Evolutionary conservation across 768 basidiomycete species (phyloP), one percentile per base, ranked within the genome.

Genomic region (Xerocomellus dryophilus): DNA sequence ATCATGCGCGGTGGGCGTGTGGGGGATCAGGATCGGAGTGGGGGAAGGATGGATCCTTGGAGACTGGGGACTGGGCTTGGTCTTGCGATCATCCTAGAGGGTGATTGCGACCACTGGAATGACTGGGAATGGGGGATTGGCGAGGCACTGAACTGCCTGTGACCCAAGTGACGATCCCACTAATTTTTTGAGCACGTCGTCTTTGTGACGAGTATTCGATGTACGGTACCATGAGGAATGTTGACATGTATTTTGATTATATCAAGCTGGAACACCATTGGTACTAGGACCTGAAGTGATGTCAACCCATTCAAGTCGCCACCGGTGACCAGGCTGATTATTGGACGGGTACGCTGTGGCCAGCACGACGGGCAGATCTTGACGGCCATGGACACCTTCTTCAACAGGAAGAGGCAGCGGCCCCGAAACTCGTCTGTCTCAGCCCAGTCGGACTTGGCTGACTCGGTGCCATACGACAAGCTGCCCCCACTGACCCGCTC

Each of bases 381-480:
- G 44, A 50, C 42, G 51, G 27, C 34, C 48, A 90, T 90, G 88
- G 84, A 85, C 53, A 78, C 73, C 42, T 61, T 90, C 47, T 87
- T 90, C 68, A 82, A 81, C 46, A 78, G 85, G 64, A 86, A 78
- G 75, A 86, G 78, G 65, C 71, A 72, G 44, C 61, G 70, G 17
- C 79, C 84, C 47, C 80, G 87, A 47, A 83, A 83, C 62, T 76
- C 84, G 44, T 88, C 87, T 9, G 60, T 81, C 14, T 83, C 83
- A 53, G 73, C 61, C 49, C 79, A 81, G 29, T 29, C 29, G 59
- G 85, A 88, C 64, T 75, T 90, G 51, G 75, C 75, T 60, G 85
- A 85, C 67, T 86, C 86, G 11, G 77, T 89, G 44, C 88, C 88
- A 20, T 90, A 90, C 66, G 86, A 89, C 74, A 81, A 77, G 66